These are phyloP conservation scores for Casaregolazyma suthepensis DNA, from an alignment of 1,139 yeast species.

Conservation along the genomic window DNA sequence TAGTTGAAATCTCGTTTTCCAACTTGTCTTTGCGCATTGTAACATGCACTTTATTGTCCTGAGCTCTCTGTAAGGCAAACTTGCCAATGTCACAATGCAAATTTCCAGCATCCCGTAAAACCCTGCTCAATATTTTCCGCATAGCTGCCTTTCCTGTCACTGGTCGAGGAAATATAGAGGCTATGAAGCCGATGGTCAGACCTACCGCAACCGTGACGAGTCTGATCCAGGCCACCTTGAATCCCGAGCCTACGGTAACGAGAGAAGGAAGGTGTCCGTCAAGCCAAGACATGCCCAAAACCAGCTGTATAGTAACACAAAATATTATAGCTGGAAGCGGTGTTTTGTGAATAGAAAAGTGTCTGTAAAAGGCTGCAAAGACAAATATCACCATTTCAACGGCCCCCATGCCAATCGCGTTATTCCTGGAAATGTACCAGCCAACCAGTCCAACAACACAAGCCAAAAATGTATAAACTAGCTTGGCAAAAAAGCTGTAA, in stretches of 20 bases:
- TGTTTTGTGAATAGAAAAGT: slow-evolving; percentile 26
- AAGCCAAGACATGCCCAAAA: slow-evolving; percentile 32
- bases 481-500: slow-evolving; percentile 26
- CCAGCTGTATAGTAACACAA: slow-evolving; percentile 27
- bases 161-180: slow-evolving; percentile 30
- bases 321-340: slow-evolving; percentile 31
- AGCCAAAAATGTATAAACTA: slow-evolving; percentile 29
- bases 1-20: slow-evolving; percentile 16
- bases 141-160: slow-evolving; percentile 25
- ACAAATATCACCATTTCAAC: slow-evolving; percentile 26
- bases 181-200: slow-evolving; percentile 28
- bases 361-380: slow-evolving; percentile 28
- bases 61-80: slow-evolving; percentile 23
- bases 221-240: slow-evolving; percentile 33
- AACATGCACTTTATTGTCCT: slow-evolving; percentile 20
- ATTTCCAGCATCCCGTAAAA: slow-evolving; percentile 23
- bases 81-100: slow-evolving; percentile 27
- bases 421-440: slow-evolving; percentile 35
- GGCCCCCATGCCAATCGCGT: slow-evolving; percentile 31
- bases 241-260: slow-evolving; percentile 26
- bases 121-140: slow-evolving; percentile 22
- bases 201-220: slow-evolving; percentile 32
- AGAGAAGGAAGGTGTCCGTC: slow-evolving; percentile 13
- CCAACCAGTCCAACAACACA: slow-evolving; percentile 30
- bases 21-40: slow-evolving; percentile 20